Percentiles rank a stretch among this genome's conserved stretches.
phyloP scores from a whole-genome alignment of 1,139 yeast genomes.

The Yamadazyma membranifaciens region DNA sequence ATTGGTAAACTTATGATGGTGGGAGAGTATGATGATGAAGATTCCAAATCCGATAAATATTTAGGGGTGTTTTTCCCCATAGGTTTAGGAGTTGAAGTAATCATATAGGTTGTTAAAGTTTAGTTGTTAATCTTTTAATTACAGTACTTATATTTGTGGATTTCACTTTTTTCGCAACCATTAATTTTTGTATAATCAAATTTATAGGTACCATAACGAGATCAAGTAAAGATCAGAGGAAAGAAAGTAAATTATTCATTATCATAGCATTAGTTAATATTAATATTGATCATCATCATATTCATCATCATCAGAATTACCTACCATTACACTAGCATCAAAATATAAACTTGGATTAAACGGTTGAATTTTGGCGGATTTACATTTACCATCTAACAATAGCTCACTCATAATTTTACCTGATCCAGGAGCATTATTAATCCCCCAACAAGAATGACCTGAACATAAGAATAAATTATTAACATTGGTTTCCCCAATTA shows the following conservation, averaged over 20 bases:
- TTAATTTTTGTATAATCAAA: neutral
- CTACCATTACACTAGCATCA: conserved; percentile 60
- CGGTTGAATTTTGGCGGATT: conserved; percentile 74
- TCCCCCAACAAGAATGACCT: conserved; percentile 99
- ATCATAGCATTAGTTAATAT: neutral
- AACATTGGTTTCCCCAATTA: conserved; percentile 90
- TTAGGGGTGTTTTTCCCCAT: neutral
- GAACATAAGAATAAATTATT: conserved; percentile 75
- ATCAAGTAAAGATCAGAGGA: neutral
- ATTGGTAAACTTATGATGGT: neutral
- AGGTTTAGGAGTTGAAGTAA: conserved; percentile 7
- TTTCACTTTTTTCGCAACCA: conserved; percentile 4
- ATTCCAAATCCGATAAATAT: neutral
- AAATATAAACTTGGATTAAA: conserved; percentile 85
- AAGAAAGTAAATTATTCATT: neutral
- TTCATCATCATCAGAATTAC: conserved; percentile 27
- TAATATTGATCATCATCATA: neutral
- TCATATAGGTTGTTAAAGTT: neutral
- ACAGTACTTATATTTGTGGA: conserved; percentile 3
- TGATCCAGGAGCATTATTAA: conserved; percentile 95
- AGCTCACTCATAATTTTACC: conserved; percentile 91
- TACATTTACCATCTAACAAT: conserved; percentile 78
- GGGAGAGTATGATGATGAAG: neutral
- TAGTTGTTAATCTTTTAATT: neutral
- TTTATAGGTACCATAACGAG: no score